Percentiles rank a stretch among this genome's conserved stretches.
Conservation (phyloP, 2,329 filamentous ascomycete species). For the Diplodia sapinea region DNA sequence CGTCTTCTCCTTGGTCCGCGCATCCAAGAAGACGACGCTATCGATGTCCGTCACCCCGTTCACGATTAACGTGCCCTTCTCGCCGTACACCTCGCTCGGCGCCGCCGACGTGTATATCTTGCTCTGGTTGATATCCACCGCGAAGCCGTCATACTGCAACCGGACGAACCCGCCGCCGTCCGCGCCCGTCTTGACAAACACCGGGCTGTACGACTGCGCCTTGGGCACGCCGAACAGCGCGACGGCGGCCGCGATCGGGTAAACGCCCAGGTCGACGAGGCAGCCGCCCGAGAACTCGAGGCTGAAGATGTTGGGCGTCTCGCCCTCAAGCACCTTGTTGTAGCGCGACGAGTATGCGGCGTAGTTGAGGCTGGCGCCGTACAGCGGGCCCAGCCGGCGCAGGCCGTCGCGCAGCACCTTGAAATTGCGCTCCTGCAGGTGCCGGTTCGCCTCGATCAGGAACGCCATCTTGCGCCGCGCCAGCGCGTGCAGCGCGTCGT, state of each 20-base stretch:
- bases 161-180: slow-evolving; percentile 55
- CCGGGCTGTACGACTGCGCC: slow-evolving; percentile 50
- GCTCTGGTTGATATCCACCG: slow-evolving; percentile 51
- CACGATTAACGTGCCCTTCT: slow-evolving; percentile 54
- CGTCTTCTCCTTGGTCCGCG: slow-evolving; percentile 50
- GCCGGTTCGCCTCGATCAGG: slow-evolving; percentile 57
- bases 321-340: slow-evolving; percentile 54
- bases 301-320: slow-evolving; percentile 57
- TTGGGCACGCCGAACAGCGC: slow-evolving; percentile 55
- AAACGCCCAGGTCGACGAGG: slow-evolving; percentile 57
- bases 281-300: slow-evolving; percentile 55
- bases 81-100: slow-evolving; percentile 54
- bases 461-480: slow-evolving; percentile 51
- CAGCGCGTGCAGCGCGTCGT: slow-evolving; percentile 51
- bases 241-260: slow-evolving; percentile 55
- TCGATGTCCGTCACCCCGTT: slow-evolving; percentile 55
- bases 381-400: slow-evolving; percentile 50
- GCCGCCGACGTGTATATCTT: slow-evolving; percentile 55
- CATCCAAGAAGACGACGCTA: slow-evolving; percentile 49
- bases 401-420: slow-evolving; percentile 49
- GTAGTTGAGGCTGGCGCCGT: slow-evolving; percentile 53
- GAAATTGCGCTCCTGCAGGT: slow-evolving; percentile 59
- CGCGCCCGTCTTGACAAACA: slow-evolving; percentile 52
- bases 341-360: slow-evolving; percentile 55
- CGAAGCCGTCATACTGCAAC: slow-evolving; percentile 53